phyloP scores from a whole-genome alignment of 306 rosid species.

The Coriaria nepalensis region DNA sequence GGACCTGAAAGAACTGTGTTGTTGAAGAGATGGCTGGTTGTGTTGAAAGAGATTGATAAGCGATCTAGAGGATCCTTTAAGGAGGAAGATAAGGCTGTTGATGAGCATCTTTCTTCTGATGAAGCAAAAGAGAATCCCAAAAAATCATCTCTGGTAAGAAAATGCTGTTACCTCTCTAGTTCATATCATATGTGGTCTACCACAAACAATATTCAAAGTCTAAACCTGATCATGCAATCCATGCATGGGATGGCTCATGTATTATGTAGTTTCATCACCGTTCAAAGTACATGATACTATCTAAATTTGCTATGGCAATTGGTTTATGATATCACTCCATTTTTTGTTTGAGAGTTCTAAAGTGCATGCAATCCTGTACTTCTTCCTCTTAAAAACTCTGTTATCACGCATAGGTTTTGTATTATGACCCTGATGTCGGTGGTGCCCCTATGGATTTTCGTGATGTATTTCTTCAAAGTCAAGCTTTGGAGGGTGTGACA shows the following conservation, averaged over 20 bases:
- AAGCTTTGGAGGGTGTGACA: slow-evolving; percentile 86
- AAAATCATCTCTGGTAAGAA: slow-evolving; percentile 52
- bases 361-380: no score
- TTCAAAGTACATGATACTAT: no score
- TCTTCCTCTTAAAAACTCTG: no score
- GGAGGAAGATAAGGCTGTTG: slow-evolving; percentile 40
- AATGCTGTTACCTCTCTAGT: not conserved
- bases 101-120: slow-evolving; percentile 40
- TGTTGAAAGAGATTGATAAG: slow-evolving; percentile 65
- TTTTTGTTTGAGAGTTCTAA: no score
- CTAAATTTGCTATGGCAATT: no score
- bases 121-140: slow-evolving; percentile 54
- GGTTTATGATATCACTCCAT: no score
- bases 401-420: slow-evolving; percentile 41
- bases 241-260: no score
- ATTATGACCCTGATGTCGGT: slow-evolving; percentile 66
- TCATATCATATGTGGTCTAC: no score
- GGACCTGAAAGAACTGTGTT: slow-evolving; percentile 67
- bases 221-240: no score
- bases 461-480: slow-evolving; percentile 89
- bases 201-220: no score
- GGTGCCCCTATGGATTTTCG: slow-evolving; percentile 81
- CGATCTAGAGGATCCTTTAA: slow-evolving; percentile 26
- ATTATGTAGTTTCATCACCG: no score
- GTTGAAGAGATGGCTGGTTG: slow-evolving; percentile 75